Percentiles rank a stretch among this genome's conserved stretches.
Conservation (phyloP, 75 land plant genomes). For the Sequoiadendron giganteum region DNA sequence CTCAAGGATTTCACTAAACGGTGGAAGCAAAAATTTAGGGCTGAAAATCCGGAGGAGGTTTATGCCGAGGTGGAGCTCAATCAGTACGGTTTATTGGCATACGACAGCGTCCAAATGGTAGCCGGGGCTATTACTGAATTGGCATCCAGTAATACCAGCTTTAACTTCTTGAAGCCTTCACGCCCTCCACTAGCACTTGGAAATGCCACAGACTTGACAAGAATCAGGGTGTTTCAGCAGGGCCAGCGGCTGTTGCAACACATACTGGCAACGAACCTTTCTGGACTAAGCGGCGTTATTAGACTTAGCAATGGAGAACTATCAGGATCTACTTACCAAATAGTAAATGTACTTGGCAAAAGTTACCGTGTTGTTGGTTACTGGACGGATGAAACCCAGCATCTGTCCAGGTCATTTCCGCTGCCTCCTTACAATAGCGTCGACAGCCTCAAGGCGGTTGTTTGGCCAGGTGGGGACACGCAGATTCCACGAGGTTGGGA, state of each 20-base stretch:
- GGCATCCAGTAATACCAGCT: not conserved
- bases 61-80: no score
- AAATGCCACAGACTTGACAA: no score
- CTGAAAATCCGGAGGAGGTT: no score
- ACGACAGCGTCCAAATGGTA: constrained; percentile 22
- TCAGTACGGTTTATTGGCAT: no score
- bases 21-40: no score
- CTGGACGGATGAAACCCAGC: constrained; percentile 13
- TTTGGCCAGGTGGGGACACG: constrained; percentile 36
- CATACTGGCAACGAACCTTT: not conserved
- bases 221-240: not conserved
- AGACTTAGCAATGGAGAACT: constrained; percentile 5
- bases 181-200: not conserved
- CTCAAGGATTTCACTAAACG: not conserved
- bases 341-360: constrained; percentile 36
- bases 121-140: no score
- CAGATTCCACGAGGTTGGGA: constrained; percentile 34
- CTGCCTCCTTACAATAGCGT: not conserved
- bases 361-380: constrained; percentile 20
- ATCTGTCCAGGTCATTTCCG: not conserved
- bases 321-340: constrained; percentile 13
- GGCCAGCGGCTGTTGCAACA: not conserved
- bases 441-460: constrained; percentile 2
- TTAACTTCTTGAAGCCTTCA: not conserved
- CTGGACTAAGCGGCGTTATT: not conserved